A percentile compares a stretch with the other conserved stretches of the same genome.
phyloP scores from a whole-genome alignment of 306 rosid genomes.

The Prunus fruticosa region DNA sequence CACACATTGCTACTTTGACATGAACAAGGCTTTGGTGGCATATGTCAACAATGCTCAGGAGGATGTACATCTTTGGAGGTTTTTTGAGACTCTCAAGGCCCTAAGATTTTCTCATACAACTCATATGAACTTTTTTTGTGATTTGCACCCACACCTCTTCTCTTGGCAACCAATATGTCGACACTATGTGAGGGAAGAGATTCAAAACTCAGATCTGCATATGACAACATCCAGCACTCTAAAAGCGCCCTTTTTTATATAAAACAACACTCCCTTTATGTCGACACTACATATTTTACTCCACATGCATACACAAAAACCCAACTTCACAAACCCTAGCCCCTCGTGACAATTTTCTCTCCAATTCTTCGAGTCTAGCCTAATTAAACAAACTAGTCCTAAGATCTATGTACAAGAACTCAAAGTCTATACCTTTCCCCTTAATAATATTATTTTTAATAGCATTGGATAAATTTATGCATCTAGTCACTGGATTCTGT shows the following conservation, averaged over 20 bases:
- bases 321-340: background rate
- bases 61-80: constrained; percentile 72
- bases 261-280: background rate
- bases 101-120: constrained; percentile 46
- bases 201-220: background rate
- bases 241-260: background rate
- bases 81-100: constrained; percentile 49
- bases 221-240: constrained; percentile 7
- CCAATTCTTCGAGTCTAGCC: background rate
- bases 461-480: background rate
- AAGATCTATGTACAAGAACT: background rate
- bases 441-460: background rate
- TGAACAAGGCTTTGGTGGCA: background rate
- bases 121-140: constrained; percentile 24
- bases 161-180: constrained; percentile 43
- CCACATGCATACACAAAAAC: background rate
- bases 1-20: background rate
- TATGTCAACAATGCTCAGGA: constrained; percentile 46
- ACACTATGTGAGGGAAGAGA: constrained; percentile 51
- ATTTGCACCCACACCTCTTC: constrained; percentile 38
- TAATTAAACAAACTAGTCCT: background rate
- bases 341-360: background rate
- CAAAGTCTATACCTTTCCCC: background rate
- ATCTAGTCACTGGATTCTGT: background rate
- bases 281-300: background rate